Base-by-base conservation (phyloP, 768 basidiomycete genomes). In the Suillus variegatus region DNA sequence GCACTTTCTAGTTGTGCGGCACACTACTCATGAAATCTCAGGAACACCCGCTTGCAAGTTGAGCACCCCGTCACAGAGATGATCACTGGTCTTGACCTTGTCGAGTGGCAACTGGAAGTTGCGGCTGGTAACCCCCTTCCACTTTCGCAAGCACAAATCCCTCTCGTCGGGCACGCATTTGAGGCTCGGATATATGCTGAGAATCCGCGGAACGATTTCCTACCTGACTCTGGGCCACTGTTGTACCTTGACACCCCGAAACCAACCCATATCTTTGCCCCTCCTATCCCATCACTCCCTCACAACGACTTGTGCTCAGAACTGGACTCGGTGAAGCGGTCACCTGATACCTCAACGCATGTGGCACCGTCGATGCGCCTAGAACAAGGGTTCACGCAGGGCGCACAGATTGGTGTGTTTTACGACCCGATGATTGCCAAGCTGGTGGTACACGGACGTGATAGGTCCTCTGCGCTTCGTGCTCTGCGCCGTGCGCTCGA, bases 111-210 rank as follows among this genome's bases (percentile, higher is more conserved):
- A 73, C 81, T 97, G 25, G 90, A 94, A 81, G 91, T 97, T 44
- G 95, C 95, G 14, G 90, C 91, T 18, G 94, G 95, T 0, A 97
- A 97, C 75, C 83, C 88, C 0, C 84, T 98, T 36, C 93, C 94
- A 12, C 82, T 97, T 36, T 71, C 77, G 1, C 96, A 97, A 75
- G 82, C 85, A 0, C 79, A 88, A 18, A 91, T 98, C 63, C 94
- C 93, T 2, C 88, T 95, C 61, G 88, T 92, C 0, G 96, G 96
- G 6, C 96, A 97, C 68, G 93, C 95, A 0, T 97, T 97, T 69
- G 96, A 97, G 77, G 94, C 94, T 8, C 88, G 96, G 22, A 96
- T 98, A 66, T 97, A 98, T 73, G 96, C 95, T 3, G 96, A 97
- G 76, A 93, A 94, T 69, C 96, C 95, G 25, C 88, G 94, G 65